Evolutionary conservation across 257 asterid genomes (phyloP).

Genomic region (Petunia secreta): DNA sequence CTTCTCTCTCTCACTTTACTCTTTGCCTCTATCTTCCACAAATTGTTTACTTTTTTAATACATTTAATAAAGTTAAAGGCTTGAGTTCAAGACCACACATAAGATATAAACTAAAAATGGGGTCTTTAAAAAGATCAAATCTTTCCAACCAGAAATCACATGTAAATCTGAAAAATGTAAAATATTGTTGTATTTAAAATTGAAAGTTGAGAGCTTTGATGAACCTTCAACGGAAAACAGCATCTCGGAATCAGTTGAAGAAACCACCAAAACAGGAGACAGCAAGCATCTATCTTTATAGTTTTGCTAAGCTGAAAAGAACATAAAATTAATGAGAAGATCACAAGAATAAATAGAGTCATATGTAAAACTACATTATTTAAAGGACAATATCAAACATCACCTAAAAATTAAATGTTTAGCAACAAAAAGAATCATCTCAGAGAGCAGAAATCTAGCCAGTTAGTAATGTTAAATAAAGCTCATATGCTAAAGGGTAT

Average conservation of each 20-base stretch:
- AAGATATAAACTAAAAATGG: constrained; percentile 40
- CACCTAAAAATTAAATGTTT: constrained; percentile 53
- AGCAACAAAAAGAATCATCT: constrained; percentile 47
- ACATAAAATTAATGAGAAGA: constrained; percentile 25
- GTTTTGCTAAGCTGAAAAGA: constrained; percentile 40
- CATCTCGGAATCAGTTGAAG: constrained; percentile 68
- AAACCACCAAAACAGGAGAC: constrained; percentile 73
- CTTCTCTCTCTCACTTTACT: constrained; percentile 18
- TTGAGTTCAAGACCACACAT: constrained; percentile 23
- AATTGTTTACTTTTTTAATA: not conserved
- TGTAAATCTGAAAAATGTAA: constrained; percentile 42
- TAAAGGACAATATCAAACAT: constrained; percentile 32
- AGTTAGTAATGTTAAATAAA: constrained; percentile 29
- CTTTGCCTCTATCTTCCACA: constrained; percentile 23
- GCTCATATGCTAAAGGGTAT: constrained; percentile 35
- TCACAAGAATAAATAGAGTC: constrained; percentile 36
- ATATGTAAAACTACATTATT: constrained; percentile 26
- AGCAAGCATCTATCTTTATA: constrained; percentile 68
- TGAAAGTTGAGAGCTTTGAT: constrained; percentile 31
- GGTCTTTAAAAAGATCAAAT: constrained; percentile 47
- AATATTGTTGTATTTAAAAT: constrained; percentile 36
- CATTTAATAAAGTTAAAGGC: not conserved
- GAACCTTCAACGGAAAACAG: constrained; percentile 75
- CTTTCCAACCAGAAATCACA: constrained; percentile 37
- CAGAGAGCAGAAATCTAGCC: constrained; percentile 36